Base-by-base conservation (phyloP, 83 land plant species). In the Diphasiastrum complanatum region DNA sequence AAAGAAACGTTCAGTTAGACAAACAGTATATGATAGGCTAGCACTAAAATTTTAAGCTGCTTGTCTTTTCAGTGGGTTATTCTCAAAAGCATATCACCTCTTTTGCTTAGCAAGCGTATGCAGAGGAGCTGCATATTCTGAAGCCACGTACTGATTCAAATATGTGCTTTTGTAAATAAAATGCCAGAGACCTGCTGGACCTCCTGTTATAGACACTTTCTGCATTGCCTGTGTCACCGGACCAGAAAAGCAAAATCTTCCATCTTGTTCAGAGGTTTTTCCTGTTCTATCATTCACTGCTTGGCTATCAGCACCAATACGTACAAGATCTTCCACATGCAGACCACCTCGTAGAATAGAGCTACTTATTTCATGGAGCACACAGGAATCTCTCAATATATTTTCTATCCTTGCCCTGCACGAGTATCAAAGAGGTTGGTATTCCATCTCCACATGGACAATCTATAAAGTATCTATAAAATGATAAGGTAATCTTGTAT, bases 121-220 rank as follows among this genome's bases (percentile, higher is more conserved):
- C 45, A 89, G 23, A 5, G 96, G 89, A 35, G 96, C 67, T 36
- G 96, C 79, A 67, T 79, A 93, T 61, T 89, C 99, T 51, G 99
- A 93, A 22, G 96, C 79, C 28, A 89, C 96, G 79, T 89, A 93
- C 63, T 93, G 99, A 49, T 86, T 85, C 51, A 93, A 74, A 66
- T 76, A 80, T 32, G 82, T 81, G 68, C 89, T 89, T 31, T 83
- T 72, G 69, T 93, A 93, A 20, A 93, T 85, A 34, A 93, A 93
- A 83, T 93, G 96, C 96, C 89, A 93, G 27, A 93, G 86, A 49
- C 99, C 99, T 75, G 77, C 78, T 35, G 91, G 86, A 33, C 99
- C 99, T 51, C 99, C 99, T 64, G 64, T 68, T 18, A 79, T 81
- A 36, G 19, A 46, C 43, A 5, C 8, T 38, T 52, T 37, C 48